Evolutionary conservation across 2,329 filamentous ascomycete species (phyloP), one percentile per base, ranked within the genome.

Genomic region (Alternaria triticimaculans): DNA sequence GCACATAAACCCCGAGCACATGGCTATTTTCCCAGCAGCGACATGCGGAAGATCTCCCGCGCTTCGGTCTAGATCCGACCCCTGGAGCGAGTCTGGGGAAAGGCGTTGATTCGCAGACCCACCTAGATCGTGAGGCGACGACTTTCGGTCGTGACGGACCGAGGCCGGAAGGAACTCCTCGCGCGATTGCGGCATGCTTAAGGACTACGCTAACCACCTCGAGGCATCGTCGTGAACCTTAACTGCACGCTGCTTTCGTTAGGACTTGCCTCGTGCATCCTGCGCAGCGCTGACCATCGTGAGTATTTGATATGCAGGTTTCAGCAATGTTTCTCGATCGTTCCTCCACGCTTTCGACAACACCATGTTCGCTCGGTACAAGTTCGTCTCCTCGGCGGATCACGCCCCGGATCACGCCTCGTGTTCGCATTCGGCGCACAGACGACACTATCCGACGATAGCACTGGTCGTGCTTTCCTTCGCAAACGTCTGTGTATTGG

Each of bases 301-400:
- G 46, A 23, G 21, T 58, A 58, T 58, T 53, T 58, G 46, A 58
- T 26, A 20, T 55, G 41, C 49, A 46, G 37, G 11, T 14, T 60
- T 28, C 50, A 28, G 43, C 43, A 30, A 56, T 45, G 50, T 28
- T 48, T 30, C 21, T 12, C 23, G 33, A 25, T 55, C 26, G 51
- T 33, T 55, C 37, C 23, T 21, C 28, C 43, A 23, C 21, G 25
- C 30, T 4, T 56, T 41, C 43, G 14, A n/a, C 44, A 30, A 48
- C 44, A 56, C 28, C 30, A 60, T 60, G 58, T 41, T 55, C 30
- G 43, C 44, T 49, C 58, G 28, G 14, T 60, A 60, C 43, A 56
- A 55, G 44, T 51, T 43, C n/a, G 11, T 60, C n/a, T 41, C 51
- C 18, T 28, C 50, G 11, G 25, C 25, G 23, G 41, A 60, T 9